Base-by-base conservation (phyloP, 495 filamentous ascomycete species). In the Xylaria castorea region DNA sequence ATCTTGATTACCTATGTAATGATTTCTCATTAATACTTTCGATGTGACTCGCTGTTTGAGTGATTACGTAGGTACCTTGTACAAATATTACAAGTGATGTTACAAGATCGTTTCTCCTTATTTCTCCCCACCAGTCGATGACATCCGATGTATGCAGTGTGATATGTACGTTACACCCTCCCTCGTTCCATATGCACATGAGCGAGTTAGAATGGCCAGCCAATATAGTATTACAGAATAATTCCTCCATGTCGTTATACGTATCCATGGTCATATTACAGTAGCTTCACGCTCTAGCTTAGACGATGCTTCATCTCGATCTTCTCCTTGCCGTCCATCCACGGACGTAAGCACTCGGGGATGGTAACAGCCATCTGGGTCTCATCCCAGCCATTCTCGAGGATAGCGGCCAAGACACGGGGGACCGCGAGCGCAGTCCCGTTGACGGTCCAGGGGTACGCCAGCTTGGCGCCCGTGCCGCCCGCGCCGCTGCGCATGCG, bases 391-490 rank as follows among this genome's bases (percentile, higher is more conserved):
- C 94, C 92, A 78, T 97, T 94, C 86, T 99, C 96, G 80, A 99
- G 79, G n/a, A 99, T 84, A 11, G 94, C 94, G 30, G 96, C 94
- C 74, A 99, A 74, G 25, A 99, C 92, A 44, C 96, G 85, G 22
- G 96, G 97, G 22, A 98, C 91, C 2, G 96, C 96, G 80, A 98
- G 82, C 1, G 96, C 96, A 2, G 96, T 99, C 0, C 96, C 96
- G 79, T 99, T 99, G 30, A 97, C 89, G 1, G 97, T 98, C 80
- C 91, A 93, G 53, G 93, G 92, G 75, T 92, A 95, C 14, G 79
- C 77, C 62, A 85, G 73, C 76, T 84, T 86, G 22, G 55, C 58
- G 6, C 64, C 57, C 2, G 32, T 87, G 61, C 82, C 58, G 6
- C 64, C 57, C 2, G 32, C 87, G 61, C 82, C 83, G 66, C 74